These are phyloP conservation scores for Lathyrus oleraceus DNA, from an alignment of 306 rosid genomes.

Conservation along the genomic window DNA sequence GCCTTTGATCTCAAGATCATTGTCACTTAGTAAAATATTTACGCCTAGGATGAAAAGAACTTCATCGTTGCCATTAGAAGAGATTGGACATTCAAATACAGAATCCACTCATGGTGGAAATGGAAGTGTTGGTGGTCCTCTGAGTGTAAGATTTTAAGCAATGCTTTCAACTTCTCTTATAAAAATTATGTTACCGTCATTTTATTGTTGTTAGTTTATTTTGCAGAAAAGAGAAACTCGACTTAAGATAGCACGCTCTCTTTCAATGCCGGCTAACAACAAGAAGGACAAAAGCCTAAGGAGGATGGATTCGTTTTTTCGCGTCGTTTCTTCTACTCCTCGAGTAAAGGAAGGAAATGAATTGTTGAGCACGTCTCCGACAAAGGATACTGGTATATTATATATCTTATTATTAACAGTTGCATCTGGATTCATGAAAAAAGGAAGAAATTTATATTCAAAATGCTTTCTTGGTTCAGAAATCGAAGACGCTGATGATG, in stretches of 20 bases:
- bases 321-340: slow-evolving; percentile 87
- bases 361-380: slow-evolving; percentile 47
- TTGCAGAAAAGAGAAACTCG: slow-evolving; percentile 65
- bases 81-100: slow-evolving; percentile 50
- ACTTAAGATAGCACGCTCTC: slow-evolving; percentile 75
- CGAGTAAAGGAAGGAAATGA: slow-evolving; percentile 64
- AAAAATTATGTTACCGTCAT: not conserved
- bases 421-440: slow-evolving; percentile 18
- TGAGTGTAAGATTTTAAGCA: slow-evolving; percentile 50
- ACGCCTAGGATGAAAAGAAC: slow-evolving; percentile 88
- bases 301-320: slow-evolving; percentile 91
- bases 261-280: slow-evolving; percentile 81
- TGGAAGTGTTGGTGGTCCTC: slow-evolving; percentile 61
- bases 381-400: slow-evolving; percentile 64
- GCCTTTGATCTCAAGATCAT: slow-evolving; percentile 70
- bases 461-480: slow-evolving; percentile 51
- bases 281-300: slow-evolving; percentile 59
- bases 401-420: slow-evolving; percentile 23
- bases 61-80: slow-evolving; percentile 81
- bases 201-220: slow-evolving; percentile 21
- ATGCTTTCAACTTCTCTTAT: slow-evolving; percentile 9
- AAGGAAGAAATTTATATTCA: slow-evolving; percentile 28
- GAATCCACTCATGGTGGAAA: slow-evolving; percentile 78
- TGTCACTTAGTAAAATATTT: slow-evolving; percentile 76
- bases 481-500: slow-evolving; percentile 47